Percentiles rank a stretch among this genome's conserved stretches.
These are phyloP conservation scores for Ogataea henricii DNA, from an alignment of 805 yeast genomes.

Conservation along the genomic window DNA sequence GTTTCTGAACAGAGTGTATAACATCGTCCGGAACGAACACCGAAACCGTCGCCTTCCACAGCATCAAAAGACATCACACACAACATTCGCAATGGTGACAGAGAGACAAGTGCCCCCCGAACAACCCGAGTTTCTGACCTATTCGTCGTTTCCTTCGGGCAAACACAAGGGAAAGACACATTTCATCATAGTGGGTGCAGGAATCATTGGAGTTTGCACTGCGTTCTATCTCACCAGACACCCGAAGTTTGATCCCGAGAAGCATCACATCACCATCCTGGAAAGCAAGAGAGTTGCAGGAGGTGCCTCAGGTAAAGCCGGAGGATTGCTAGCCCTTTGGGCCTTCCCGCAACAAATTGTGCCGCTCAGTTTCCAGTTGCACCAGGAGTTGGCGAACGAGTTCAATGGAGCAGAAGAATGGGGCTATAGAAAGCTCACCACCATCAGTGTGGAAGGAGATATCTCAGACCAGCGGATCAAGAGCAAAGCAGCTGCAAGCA, in stretches of 20 bases:
- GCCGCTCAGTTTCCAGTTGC: constrained; percentile 82
- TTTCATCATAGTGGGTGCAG: constrained; percentile 88
- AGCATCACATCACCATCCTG: constrained; percentile 78
- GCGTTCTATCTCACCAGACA: constrained; percentile 87
- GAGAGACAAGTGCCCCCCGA: constrained; percentile 26
- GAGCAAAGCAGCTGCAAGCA: not conserved
- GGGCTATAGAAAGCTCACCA: constrained; percentile 90
- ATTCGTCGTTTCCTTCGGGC: constrained; percentile 46
- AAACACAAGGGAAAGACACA: constrained; percentile 65
- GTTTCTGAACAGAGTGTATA: not conserved
- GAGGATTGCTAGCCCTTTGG: constrained; percentile 92
- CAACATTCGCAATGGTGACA: constrained; percentile 15
- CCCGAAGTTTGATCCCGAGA: constrained; percentile 70
- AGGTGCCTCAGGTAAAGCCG: constrained; percentile 97
- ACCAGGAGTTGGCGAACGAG: constrained; percentile 75
- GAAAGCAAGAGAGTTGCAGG: constrained; percentile 95
- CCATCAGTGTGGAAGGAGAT: constrained; percentile 87
- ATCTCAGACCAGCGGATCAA: constrained; percentile 36
- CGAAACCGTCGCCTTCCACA: not conserved
- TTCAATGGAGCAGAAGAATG: constrained; percentile 84
- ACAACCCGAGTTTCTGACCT: constrained; percentile 32
- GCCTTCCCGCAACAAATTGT: constrained; percentile 96
- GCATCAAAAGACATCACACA: not conserved
- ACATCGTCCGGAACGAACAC: constrained; percentile 5
- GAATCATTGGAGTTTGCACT: constrained; percentile 93